Evolutionary conservation across 768 basidiomycete species (phyloP), one percentile per base, ranked within the genome.

Genomic region (Leccinum longicurvipes): DNA sequence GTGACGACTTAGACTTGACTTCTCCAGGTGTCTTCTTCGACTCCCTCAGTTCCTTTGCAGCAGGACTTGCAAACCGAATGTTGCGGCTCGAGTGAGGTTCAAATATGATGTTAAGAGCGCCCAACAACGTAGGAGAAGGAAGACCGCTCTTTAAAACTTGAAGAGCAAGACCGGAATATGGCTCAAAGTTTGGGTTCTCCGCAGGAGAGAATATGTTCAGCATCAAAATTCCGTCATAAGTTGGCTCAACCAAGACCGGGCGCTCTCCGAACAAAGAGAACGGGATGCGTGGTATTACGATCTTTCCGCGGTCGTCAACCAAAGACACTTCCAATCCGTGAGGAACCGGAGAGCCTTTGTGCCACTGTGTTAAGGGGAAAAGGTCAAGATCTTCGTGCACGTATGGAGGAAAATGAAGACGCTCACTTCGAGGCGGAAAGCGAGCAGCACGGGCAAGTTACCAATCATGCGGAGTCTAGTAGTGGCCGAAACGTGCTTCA

Each of bases 51-150:
- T 56, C n/a, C 10, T 14, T 9, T 9, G 54, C 50, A 46, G 54
- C 55, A 21, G 58, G 51, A 19, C 58, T 56, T 29, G 54, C 58
- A 25, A 45, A 46, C 1, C 51, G 58, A 7, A 59, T 39, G 15
- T 59, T 59, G 7, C 58, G 58, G 4, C 50, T 59, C 27, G 58
- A 34, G n/a, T 59, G 46, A 1, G 45, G 47, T n/a, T 59, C 58
- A 23, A 59, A 59, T 3, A 59, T 17, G 31, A 59, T 14, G 23
- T 59, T 59, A 31, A 59, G 11, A 48, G 58, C 32, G 45, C 58
- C 58, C 51, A 59, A 51, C 12, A 56, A 24, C 9, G 23, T 19
- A 10, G 24, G 6, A 9, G 1, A 3, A 14, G 11, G 1, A 3
- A 29, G 3, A 3, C 23, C 31, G 17, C 10, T 17, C 42, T 50